phyloP scores from a whole-genome alignment of 345 rosid genomes.

The rapeseed (Brassica napus) region DNA sequence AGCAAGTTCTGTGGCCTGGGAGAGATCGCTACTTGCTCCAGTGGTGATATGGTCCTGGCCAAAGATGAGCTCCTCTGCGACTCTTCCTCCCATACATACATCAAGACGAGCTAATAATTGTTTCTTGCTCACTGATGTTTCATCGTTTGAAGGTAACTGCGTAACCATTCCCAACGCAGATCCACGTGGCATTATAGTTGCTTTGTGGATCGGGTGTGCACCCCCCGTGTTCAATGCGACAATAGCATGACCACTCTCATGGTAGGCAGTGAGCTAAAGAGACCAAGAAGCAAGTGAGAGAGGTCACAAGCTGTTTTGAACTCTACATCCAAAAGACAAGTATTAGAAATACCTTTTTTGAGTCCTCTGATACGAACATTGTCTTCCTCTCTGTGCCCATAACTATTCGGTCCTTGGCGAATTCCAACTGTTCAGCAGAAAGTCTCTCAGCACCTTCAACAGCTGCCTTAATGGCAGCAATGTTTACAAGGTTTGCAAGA shows the following conservation, averaged over 20 bases:
- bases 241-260: conserved; percentile 98
- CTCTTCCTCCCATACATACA: conserved; percentile 99
- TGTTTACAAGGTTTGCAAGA: conserved; percentile 93
- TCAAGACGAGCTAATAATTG: conserved; percentile 95
- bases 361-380: conserved; percentile 93
- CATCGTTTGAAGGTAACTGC: conserved; percentile 93
- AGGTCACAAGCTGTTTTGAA: neutral
- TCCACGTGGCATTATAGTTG: conserved; percentile 97
- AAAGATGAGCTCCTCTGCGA: conserved; percentile 96
- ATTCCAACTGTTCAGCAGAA: conserved; percentile 73
- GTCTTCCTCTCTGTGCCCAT: conserved; percentile 99
- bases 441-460: conserved; percentile 92
- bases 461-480: conserved; percentile 99
- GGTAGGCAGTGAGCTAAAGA: conserved; percentile 92
- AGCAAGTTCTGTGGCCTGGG: conserved; percentile 92
- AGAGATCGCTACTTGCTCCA: conserved; percentile 96
- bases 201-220: conserved; percentile 98
- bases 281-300: conserved; percentile 22
- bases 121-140: conserved; percentile 92
- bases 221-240: conserved; percentile 88
- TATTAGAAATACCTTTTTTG: conserved; percentile 71
- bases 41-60: conserved; percentile 89
- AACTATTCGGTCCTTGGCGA: conserved; percentile 88
- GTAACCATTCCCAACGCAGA: conserved; percentile 99
- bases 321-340: neutral